These are phyloP conservation scores for Xylariaceae sp. DNA, from an alignment of 2,329 filamentous ascomycete species.

Conservation along the genomic window DNA sequence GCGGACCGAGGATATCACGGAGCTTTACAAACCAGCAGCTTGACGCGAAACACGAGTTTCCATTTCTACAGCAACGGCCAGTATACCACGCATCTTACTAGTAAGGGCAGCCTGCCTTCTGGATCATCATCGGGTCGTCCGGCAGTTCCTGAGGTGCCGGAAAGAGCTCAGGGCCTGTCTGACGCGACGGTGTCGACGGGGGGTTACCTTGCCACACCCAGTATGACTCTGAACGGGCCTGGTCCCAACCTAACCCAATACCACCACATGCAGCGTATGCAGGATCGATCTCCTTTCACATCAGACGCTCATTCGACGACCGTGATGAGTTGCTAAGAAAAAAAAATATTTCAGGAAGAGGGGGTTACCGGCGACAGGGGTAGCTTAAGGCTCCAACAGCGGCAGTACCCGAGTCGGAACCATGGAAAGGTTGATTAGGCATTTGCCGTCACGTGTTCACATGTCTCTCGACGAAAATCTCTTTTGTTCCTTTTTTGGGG, in stretches of 20 bases:
- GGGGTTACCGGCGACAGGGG: neutral
- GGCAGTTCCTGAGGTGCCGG: slow-evolving; percentile 20
- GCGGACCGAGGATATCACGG: slow-evolving; percentile 33
- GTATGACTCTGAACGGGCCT: slow-evolving; percentile 30
- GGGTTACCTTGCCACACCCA: slow-evolving; percentile 40
- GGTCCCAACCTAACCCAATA: slow-evolving; percentile 22
- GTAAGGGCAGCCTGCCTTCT: slow-evolving; percentile 33
- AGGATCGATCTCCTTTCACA: slow-evolving; percentile 46
- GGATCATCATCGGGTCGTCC: slow-evolving; percentile 30
- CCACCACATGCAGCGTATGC: slow-evolving; percentile 37
- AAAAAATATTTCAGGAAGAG: no score
- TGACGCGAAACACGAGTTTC: slow-evolving; percentile 35
- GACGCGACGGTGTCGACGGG: slow-evolving; percentile 33
- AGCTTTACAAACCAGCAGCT: slow-evolving; percentile 39
- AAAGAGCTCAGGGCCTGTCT: slow-evolving; percentile 31
- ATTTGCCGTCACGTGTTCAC: neutral
- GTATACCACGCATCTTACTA: slow-evolving; percentile 28
- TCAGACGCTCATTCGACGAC: slow-evolving; percentile 46
- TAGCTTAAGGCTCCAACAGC: neutral
- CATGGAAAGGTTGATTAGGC: neutral
- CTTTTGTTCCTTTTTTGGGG: slow-evolving; percentile 3
- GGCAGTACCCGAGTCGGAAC: neutral
- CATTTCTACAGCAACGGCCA: slow-evolving; percentile 33
- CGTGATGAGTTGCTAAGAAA: slow-evolving; percentile 40
- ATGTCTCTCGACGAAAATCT: neutral